Percentiles rank a stretch among this genome's conserved stretches.
Conservation (phyloP, 352 stramenopile genomes). For the Elongisporangium undulatum region DNA sequence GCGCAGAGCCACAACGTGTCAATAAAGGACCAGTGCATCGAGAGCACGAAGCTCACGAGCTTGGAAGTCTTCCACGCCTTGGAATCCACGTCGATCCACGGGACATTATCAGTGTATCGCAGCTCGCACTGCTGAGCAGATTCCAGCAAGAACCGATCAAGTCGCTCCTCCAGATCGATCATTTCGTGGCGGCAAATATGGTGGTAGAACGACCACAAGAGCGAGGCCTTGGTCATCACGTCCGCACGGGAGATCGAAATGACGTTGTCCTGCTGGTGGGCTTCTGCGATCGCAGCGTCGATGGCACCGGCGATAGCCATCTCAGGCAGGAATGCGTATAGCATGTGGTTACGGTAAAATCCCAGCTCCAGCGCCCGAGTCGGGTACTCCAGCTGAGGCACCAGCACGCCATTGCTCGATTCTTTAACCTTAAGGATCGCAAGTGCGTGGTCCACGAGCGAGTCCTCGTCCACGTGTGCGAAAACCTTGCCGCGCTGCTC, state of each 20-base stretch:
- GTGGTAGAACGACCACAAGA: conserved; percentile 57
- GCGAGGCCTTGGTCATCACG: conserved; percentile 33
- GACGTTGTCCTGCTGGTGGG: background rate
- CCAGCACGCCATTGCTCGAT: conserved; percentile 30
- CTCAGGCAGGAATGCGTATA: conserved; percentile 76
- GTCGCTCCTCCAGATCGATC: conserved; percentile 32
- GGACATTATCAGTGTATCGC: conserved; percentile 6
- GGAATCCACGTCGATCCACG: conserved; percentile 21
- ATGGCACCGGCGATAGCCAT: conserved; percentile 65
- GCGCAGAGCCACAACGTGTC: conserved; percentile 67
- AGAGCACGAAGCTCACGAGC: conserved; percentile 54
- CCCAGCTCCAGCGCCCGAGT: conserved; percentile 65
- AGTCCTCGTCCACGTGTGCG: conserved; percentile 48
- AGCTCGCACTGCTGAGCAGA: conserved; percentile 12
- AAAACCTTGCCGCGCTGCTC: conserved; percentile 40
- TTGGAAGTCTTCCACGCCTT: conserved; percentile 31
- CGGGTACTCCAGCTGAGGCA: conserved; percentile 50
- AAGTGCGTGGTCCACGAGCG: conserved; percentile 56
- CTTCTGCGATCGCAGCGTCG: conserved; percentile 10
- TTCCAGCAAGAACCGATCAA: conserved; percentile 29
- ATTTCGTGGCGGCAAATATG: conserved; percentile 64
- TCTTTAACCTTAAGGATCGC: conserved; percentile 51
- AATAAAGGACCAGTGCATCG: conserved; percentile 72
- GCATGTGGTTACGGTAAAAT: conserved; percentile 86
- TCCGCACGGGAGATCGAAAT: conserved; percentile 16